These are phyloP conservation scores for Fusarium transvaalense DNA, from an alignment of 2,329 filamentous ascomycete genomes.

Conservation along the genomic window DNA sequence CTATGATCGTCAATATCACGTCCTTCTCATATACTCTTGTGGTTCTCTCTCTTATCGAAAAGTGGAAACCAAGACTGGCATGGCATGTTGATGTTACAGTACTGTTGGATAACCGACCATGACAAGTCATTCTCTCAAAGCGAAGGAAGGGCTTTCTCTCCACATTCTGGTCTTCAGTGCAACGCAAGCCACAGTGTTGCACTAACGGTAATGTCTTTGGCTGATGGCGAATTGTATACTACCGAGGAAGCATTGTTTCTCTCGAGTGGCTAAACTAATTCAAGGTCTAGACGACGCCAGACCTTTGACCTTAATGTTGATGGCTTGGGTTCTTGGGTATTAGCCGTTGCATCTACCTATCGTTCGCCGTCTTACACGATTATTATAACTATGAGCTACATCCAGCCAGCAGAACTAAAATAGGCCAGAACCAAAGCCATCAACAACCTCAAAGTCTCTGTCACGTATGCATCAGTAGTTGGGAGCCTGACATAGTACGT, in stretches of 20 bases:
- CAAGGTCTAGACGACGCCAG: slow-evolving; percentile 21
- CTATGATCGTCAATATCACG: slow-evolving; percentile 21
- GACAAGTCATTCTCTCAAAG: slow-evolving; percentile 10
- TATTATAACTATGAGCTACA: neutral
- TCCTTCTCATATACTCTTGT: slow-evolving; percentile 23
- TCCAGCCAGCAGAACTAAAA: neutral
- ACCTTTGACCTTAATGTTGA: slow-evolving; percentile 7
- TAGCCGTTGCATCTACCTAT: slow-evolving; percentile 19
- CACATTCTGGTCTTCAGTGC: slow-evolving; percentile 26
- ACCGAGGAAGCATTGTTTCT: slow-evolving; percentile 14
- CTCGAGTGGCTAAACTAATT: slow-evolving; percentile 16
- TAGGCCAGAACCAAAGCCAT: neutral
- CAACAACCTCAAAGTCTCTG: slow-evolving; percentile 2
- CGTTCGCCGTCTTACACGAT: neutral
- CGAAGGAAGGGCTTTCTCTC: slow-evolving; percentile 10
- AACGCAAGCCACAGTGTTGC: slow-evolving; percentile 5
- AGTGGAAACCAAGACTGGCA: neutral
- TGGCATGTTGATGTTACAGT: neutral
- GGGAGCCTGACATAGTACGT: slow-evolving; percentile 6
- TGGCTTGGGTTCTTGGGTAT: slow-evolving; percentile 12
- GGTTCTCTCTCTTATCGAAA: slow-evolving; percentile 10
- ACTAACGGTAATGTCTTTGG: slow-evolving; percentile 19
- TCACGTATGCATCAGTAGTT: slow-evolving; percentile 2
- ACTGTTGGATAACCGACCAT: slow-evolving; percentile 6
- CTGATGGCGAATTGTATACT: slow-evolving; percentile 9